Evolutionary conservation across 192 early-diverging fungal genomes (phyloP).

Genomic region (Martensiomyces pterosporus): DNA sequence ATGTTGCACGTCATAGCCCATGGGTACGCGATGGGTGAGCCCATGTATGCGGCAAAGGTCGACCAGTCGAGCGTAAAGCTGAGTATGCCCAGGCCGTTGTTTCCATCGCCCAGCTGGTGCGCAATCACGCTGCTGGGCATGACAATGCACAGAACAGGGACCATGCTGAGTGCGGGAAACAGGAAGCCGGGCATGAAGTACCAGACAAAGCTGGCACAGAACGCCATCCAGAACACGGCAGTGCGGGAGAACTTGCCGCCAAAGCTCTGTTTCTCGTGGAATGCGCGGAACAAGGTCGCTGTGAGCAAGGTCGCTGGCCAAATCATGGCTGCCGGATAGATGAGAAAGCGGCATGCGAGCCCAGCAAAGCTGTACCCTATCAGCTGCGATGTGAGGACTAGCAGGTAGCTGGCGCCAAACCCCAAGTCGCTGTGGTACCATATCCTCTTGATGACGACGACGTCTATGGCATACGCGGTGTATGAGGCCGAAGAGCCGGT

Average conservation of each 20-base stretch:
- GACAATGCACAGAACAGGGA: constrained; percentile 52
- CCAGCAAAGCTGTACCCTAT: constrained; percentile 58
- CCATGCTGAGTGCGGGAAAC: constrained; percentile 53
- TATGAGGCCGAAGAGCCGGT: constrained; percentile 58
- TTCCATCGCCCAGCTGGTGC: constrained; percentile 9
- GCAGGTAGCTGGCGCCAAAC: constrained; percentile 45
- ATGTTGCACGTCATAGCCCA: constrained; percentile 58
- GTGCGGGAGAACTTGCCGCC: constrained; percentile 24
- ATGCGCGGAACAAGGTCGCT: constrained; percentile 60
- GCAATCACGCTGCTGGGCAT: constrained; percentile 3
- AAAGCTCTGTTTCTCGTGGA: constrained; percentile 51
- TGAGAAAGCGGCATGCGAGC: constrained; percentile 61
- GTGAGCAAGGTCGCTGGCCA: constrained; percentile 70
- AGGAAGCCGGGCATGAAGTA: constrained; percentile 52
- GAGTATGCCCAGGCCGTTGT: constrained; percentile 53
- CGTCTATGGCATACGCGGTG: constrained; percentile 60
- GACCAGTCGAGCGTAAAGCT: constrained; percentile 64
- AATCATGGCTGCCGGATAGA: constrained; percentile 26
- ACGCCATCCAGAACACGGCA: constrained; percentile 23
- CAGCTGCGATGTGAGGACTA: constrained; percentile 57
- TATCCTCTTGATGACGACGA: constrained; percentile 54
- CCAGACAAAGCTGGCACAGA: constrained; percentile 22
- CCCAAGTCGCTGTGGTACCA: constrained; percentile 59
- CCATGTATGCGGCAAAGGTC: constrained; percentile 28
- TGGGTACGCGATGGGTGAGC: constrained; percentile 58